Evolutionary conservation across 2,329 filamentous ascomycete species (phyloP).

Genomic region (Metarhizium guizhouense): DNA sequence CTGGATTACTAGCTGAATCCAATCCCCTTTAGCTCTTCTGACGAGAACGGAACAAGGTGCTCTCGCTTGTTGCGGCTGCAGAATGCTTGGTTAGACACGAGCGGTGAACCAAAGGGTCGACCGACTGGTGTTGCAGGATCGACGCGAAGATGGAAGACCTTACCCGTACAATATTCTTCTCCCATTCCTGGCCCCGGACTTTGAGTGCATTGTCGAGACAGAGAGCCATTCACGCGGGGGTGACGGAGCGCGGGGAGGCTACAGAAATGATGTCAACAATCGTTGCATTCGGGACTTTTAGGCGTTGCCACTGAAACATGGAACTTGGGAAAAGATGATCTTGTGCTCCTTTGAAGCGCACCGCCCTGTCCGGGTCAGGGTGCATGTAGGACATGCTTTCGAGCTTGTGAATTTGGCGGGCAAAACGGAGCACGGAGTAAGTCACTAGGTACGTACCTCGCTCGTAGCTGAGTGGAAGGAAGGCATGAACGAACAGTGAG

Average conservation of each 20-base stretch:
- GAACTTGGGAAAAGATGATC: too few relatives aligned
- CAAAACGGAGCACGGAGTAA: too few relatives aligned
- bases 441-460: too few relatives aligned
- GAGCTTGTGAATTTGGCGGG: background rate
- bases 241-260: background rate
- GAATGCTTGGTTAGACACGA: background rate
- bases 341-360: background rate
- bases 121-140: background rate
- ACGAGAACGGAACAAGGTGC: background rate
- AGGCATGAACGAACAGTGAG: too few relatives aligned
- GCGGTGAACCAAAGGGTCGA: background rate
- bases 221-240: too few relatives aligned
- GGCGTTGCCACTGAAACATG: background rate
- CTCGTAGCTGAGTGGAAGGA: too few relatives aligned
- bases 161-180: background rate
- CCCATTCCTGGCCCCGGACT: background rate
- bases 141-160: background rate
- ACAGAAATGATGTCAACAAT: background rate
- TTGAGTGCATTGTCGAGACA: background rate
- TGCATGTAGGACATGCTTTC: background rate
- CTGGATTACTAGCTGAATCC: too few relatives aligned
- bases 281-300: background rate
- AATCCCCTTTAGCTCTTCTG: background rate
- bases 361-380: background rate
- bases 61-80: background rate